Evolutionary conservation across 257 asterid species (phyloP).

Genomic region (Capsicum pubescens): DNA sequence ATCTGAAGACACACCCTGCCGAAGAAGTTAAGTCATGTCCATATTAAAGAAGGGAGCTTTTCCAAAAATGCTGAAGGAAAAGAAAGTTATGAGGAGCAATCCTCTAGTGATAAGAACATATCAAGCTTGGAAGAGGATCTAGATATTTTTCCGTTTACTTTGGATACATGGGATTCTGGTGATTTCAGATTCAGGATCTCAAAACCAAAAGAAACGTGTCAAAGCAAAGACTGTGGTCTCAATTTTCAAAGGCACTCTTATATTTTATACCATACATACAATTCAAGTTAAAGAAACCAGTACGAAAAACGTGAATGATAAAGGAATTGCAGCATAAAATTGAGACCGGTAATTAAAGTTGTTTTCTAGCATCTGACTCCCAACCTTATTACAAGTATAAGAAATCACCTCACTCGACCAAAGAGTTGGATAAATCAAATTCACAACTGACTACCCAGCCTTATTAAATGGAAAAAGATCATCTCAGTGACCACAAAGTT

Average conservation of each 20-base stretch:
- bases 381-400: neutral
- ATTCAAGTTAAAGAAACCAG: neutral
- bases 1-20: conserved; percentile 71
- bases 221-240: conserved; percentile 21
- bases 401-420: neutral
- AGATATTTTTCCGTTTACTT: conserved; percentile 3
- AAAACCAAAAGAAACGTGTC: conserved; percentile 24
- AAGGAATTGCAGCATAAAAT: neutral
- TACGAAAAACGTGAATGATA: neutral
- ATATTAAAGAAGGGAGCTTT: conserved; percentile 9
- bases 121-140: neutral
- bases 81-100: neutral
- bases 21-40: conserved; percentile 25
- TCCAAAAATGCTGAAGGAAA: neutral
- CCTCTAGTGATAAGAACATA: conserved; percentile 8
- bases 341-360: conserved; percentile 17
- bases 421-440: neutral
- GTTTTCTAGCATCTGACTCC: neutral
- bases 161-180: conserved; percentile 12
- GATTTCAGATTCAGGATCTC: conserved; percentile 8
- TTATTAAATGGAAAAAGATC: neutral
- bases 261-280: neutral
- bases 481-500: neutral
- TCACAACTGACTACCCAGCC: neutral
- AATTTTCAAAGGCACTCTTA: neutral